Percentiles rank a stretch among this genome's conserved stretches.
These are phyloP conservation scores for Periconia macrospinosa DNA, from an alignment of 2,329 filamentous ascomycete species.

Conservation along the genomic window DNA sequence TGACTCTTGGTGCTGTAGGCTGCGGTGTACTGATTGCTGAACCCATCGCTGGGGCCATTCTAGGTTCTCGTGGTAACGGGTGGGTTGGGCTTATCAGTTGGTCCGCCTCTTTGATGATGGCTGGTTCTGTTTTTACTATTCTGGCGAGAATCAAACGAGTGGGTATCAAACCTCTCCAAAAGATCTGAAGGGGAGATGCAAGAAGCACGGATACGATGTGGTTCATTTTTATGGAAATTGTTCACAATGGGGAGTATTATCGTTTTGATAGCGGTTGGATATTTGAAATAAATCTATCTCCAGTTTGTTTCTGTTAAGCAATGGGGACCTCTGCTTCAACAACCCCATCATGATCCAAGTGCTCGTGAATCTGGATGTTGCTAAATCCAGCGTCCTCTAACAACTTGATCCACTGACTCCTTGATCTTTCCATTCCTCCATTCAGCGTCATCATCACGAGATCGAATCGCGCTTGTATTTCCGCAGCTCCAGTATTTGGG, in stretches of 20 bases:
- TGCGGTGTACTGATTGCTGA: slow-evolving; percentile 1
- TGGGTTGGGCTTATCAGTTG: too few species aligned
- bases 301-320: background rate
- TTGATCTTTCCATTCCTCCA: slow-evolving; percentile 7
- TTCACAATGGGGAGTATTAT: too few species aligned
- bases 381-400: slow-evolving; percentile 2
- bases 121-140: too few species aligned
- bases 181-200: too few species aligned
- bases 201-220: too few species aligned
- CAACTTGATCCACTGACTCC: background rate
- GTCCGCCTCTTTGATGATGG: too few species aligned
- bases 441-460: slow-evolving; percentile 12
- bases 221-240: too few species aligned
- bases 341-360: background rate
- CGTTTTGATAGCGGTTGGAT: too few species aligned
- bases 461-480: slow-evolving; percentile 6
- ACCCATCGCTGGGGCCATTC: background rate
- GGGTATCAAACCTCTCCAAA: too few species aligned
- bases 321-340: background rate
- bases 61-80: background rate
- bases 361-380: background rate
- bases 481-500: slow-evolving; percentile 7
- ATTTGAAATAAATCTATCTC: too few species aligned
- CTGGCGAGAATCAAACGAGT: too few species aligned
- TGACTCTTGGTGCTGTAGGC: background rate